Conservation (phyloP, 2,329 filamentous ascomycete species). For the Lizonia empirigonia region DNA sequence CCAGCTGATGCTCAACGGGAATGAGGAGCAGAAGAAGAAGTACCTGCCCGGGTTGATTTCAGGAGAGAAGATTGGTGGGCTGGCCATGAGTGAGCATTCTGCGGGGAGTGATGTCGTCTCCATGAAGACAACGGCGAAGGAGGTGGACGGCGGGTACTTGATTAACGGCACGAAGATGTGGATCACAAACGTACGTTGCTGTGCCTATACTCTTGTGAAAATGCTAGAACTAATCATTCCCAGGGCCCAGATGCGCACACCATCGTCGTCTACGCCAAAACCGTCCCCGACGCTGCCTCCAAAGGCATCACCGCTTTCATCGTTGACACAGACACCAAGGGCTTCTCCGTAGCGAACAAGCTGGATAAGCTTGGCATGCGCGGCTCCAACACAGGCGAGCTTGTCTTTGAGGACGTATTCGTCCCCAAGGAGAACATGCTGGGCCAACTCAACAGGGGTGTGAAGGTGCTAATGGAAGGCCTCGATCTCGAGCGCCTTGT, state of each 20-base stretch:
- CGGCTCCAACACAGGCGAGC: constrained; percentile 92
- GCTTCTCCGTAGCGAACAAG: constrained; percentile 87
- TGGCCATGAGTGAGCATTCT: constrained; percentile 94
- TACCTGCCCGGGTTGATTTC: constrained; percentile 82
- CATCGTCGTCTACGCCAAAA: constrained; percentile 97
- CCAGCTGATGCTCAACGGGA: constrained; percentile 90
- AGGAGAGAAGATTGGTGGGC: constrained; percentile 79
- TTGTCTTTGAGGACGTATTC: constrained; percentile 89
- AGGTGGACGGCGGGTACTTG: constrained; percentile 81
- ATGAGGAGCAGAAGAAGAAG: constrained; percentile 74
- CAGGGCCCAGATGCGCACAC: constrained; percentile 84
- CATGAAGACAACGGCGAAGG: constrained; percentile 86
- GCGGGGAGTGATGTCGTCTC: constrained; percentile 92
- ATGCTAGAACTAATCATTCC: not conserved
- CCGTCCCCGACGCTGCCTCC: constrained; percentile 74
- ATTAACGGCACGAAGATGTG: constrained; percentile 97
- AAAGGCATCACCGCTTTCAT: constrained; percentile 97
- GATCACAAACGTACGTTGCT: constrained; percentile 84
- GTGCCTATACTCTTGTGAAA: too few relatives aligned
- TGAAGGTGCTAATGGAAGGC: constrained; percentile 93
- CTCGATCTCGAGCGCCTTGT: constrained; percentile 93
- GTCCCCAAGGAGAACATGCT: constrained; percentile 83
- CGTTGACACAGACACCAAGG: constrained; percentile 70
- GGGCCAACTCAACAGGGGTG: constrained; percentile 79
- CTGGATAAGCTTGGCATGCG: constrained; percentile 99